phyloP scores from a whole-genome alignment of 345 rosid genomes.

The Noccaea caerulescens region DNA sequence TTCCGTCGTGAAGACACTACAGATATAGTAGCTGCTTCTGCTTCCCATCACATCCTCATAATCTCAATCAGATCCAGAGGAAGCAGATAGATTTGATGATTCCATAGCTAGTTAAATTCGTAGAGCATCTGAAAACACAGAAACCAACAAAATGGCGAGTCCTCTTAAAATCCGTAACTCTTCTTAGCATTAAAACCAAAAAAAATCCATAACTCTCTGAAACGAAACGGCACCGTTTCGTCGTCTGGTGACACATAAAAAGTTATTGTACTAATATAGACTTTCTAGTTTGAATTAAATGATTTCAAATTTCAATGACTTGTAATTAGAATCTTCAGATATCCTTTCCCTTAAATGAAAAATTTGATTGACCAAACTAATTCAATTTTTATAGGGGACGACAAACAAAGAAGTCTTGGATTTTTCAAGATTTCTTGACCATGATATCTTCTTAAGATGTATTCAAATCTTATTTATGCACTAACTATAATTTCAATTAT shows the following conservation, averaged over 20 bases:
- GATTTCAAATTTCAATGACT: neutral
- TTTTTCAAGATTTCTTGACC: conserved; percentile 29
- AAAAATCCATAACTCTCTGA: neutral
- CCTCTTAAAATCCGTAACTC: no score
- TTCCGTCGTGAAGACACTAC: no score
- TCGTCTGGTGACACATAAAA: neutral
- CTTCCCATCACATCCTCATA: no score
- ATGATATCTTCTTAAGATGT: neutral
- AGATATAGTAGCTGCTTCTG: no score
- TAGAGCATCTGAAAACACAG: no score
- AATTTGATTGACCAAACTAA: neutral
- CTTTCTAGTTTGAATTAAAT: neutral
- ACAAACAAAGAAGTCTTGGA: conserved; percentile 12
- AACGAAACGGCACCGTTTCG: neutral
- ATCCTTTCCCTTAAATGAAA: neutral
- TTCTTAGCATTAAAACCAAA: no score
- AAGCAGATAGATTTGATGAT: no score
- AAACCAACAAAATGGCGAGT: no score
- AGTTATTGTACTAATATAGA: neutral
- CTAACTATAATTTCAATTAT: neutral
- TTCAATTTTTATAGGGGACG: neutral
- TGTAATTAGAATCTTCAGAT: neutral
- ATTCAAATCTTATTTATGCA: conserved; percentile 22
- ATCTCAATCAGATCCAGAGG: no score
- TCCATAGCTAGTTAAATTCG: no score